A percentile compares a stretch with the other conserved stretches of the same genome.
Conservation (phyloP, 345 rosid genomes). For the Gossypium stocksii region DNA sequence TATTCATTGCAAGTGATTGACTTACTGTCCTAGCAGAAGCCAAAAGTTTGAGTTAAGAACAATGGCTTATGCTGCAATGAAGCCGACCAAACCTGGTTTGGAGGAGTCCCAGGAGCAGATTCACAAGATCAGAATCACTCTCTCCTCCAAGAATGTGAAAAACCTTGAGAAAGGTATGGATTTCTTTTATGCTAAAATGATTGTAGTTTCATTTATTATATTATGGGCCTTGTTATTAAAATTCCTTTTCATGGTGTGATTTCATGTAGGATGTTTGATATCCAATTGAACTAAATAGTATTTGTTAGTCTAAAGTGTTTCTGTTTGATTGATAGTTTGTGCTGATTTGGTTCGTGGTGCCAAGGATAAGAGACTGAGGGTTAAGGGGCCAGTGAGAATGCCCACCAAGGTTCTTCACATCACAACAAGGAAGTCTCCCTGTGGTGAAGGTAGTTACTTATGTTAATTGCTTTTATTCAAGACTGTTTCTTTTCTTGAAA, state of each 20-base stretch:
- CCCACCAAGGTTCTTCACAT: constrained; percentile 56
- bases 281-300: background rate
- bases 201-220: background rate
- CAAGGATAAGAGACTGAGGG: constrained; percentile 51
- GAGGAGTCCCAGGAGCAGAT: constrained; percentile 60
- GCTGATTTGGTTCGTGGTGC: constrained; percentile 58
- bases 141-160: constrained; percentile 68
- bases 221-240: background rate
- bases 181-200: background rate
- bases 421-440: constrained; percentile 60
- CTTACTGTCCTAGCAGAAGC: background rate
- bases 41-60: background rate
- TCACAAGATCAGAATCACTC: constrained; percentile 75
- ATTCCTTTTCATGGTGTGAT: background rate
- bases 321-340: constrained; percentile 31
- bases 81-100: constrained; percentile 49
- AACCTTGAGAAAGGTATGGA: constrained; percentile 63
- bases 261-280: background rate
- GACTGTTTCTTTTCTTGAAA: background rate
- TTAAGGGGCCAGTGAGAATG: constrained; percentile 62
- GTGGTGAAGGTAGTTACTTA: constrained; percentile 49
- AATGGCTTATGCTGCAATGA: constrained; percentile 47
- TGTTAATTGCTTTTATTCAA: background rate
- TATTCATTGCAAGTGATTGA: background rate
- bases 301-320: background rate